Percentiles rank a stretch among this genome's conserved stretches.
These are phyloP conservation scores for Phanerochaete sordida DNA, from an alignment of 768 basidiomycete species.

Conservation along the genomic window DNA sequence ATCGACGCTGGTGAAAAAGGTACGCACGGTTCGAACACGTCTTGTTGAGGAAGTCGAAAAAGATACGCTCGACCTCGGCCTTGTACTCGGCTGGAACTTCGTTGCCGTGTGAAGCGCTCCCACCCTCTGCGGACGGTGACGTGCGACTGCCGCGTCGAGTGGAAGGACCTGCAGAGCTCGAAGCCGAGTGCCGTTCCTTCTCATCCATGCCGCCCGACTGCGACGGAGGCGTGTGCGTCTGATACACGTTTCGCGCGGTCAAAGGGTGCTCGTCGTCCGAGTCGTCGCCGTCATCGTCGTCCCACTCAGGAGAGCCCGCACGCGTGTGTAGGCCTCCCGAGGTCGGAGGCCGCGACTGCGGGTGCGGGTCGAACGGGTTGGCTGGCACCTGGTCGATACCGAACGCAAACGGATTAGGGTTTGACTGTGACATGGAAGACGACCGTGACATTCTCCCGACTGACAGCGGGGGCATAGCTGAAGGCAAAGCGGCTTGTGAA, in stretches of 20 bases:
- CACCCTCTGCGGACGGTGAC: slow-evolving; percentile 25
- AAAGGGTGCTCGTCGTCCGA: slow-evolving; percentile 21
- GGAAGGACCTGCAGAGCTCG: slow-evolving; percentile 11
- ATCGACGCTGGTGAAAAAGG: slow-evolving; percentile 6
- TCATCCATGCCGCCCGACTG: slow-evolving; percentile 23
- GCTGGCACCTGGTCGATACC: slow-evolving; percentile 20
- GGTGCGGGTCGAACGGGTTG: slow-evolving; percentile 15
- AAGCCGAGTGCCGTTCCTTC: slow-evolving; percentile 23
- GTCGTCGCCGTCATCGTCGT: slow-evolving; percentile 27
- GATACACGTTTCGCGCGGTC: neutral
- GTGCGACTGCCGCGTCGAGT: slow-evolving; percentile 18
- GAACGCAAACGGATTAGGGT: slow-evolving; percentile 26
- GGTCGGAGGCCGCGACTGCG: slow-evolving; percentile 25
- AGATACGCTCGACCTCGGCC: slow-evolving; percentile 82
- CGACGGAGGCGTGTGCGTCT: neutral
- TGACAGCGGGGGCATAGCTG: slow-evolving; percentile 13
- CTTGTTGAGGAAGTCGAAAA: slow-evolving; percentile 83
- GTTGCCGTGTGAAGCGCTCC: slow-evolving; percentile 36
- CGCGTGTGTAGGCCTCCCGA: slow-evolving; percentile 21
- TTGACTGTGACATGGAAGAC: slow-evolving; percentile 26
- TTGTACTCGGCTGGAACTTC: slow-evolving; percentile 82
- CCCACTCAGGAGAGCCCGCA: slow-evolving; percentile 29
- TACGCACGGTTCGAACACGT: slow-evolving; percentile 89
- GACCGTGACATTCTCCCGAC: slow-evolving; percentile 27
- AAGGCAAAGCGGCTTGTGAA: slow-evolving; percentile 15